A percentile compares a stretch with the other conserved stretches of the same genome.
These are phyloP conservation scores for Fusarium sulawesiense DNA, from an alignment of 2,329 filamentous ascomycete genomes.

Conservation along the genomic window DNA sequence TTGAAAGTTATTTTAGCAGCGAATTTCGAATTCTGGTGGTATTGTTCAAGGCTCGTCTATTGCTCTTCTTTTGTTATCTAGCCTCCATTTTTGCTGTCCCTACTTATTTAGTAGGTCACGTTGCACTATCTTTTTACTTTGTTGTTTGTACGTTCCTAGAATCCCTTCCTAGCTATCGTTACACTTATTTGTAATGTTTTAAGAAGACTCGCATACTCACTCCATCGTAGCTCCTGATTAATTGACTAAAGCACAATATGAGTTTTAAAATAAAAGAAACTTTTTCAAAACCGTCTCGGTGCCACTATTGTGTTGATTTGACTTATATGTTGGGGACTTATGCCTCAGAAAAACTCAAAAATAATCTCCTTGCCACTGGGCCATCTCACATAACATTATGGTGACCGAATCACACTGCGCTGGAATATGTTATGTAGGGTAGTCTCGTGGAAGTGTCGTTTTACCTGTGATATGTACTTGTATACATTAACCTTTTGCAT, in stretches of 20 bases:
- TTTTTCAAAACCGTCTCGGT: no score
- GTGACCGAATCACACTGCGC: not conserved
- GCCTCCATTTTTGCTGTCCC: not conserved
- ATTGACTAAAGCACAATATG: accelerated
- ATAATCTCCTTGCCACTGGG: no score
- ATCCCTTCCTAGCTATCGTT: not conserved
- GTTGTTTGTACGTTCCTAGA: accelerated
- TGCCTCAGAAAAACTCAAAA: no score
- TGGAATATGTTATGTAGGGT: not conserved
- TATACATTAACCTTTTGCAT: not conserved
- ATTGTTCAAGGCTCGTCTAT: not conserved
- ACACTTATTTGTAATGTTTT: no score
- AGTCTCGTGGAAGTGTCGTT: not conserved
- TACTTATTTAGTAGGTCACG: not conserved
- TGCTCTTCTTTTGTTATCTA: not conserved
- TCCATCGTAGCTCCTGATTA: no score
- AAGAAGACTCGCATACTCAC: accelerated
- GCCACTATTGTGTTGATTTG: no score
- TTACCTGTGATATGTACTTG: not conserved
- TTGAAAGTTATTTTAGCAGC: not conserved
- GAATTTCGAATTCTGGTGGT: not conserved
- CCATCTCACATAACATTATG: not conserved
- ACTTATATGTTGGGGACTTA: no score
- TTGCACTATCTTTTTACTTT: not conserved
- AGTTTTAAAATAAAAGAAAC: not conserved